Evolutionary conservation across 306 rosid species (phyloP), one percentile per base, ranked within the genome.

Genomic region (Castanopsis chinensis): DNA sequence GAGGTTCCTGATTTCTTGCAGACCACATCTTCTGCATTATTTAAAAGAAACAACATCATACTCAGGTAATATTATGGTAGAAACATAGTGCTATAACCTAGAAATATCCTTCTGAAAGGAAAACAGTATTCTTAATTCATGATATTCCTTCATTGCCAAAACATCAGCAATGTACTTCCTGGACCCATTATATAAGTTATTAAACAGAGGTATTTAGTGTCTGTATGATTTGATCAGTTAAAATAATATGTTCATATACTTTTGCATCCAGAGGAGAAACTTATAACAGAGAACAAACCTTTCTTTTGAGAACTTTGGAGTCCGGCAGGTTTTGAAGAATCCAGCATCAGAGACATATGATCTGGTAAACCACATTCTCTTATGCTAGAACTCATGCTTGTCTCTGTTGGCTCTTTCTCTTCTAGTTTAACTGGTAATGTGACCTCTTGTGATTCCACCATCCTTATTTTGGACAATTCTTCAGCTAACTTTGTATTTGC

Each of bases 401-500:
- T 83, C 70, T 53, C 79, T 61, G 53, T 58, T 68, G 77, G 74
- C 74, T 59, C 86, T 72, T 81, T 49, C 64, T 60, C 77, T 65
- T 60, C 80, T 28, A 83, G 81, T 61, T 67, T 82, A 20, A 75
- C 77, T 58, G 76, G 69, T 21, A 79, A 63, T 64, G 76, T 58
- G 55, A 70, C 56, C 58, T 83, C 87, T 71, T 75, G 72, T 33
- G 89, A 82, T 81, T 90, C 97, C 21, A 79, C 94, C 86, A 87
- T 84, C 88, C 86, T 85, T 81, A 87, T 89, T 85, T 85, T 87
- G 72, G 98, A 91, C 33, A 90, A 67, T 78, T 89, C 97, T 78
- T 89, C 94, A 2, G 90, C 91, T 76, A 92, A 84, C 86, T 86
- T 85, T 78, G 85, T 60, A 79, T 87, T 88, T 75, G 73, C 90